These are phyloP conservation scores for Drechmeria coniospora DNA, from an alignment of 2,329 filamentous ascomycete species.

Conservation along the genomic window DNA sequence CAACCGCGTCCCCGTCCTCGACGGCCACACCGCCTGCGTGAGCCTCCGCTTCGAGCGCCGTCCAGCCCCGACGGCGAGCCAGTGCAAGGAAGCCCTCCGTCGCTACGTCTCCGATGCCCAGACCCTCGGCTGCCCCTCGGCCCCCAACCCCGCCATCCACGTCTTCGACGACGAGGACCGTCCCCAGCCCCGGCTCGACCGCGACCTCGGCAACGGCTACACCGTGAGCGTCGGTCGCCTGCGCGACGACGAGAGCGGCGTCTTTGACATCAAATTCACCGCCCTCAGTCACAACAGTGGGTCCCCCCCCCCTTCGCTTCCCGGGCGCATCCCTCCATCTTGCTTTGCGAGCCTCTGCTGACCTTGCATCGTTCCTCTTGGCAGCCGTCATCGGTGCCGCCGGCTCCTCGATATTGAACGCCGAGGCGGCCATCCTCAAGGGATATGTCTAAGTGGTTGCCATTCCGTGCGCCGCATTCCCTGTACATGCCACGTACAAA, in stretches of 20 bases:
- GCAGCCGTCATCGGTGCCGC: conserved; percentile 81
- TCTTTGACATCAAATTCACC: conserved; percentile 92
- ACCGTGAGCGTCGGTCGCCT: conserved; percentile 82
- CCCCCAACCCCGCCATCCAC: conserved; percentile 64
- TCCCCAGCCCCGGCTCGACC: conserved; percentile 81
- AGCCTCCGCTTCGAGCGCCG: conserved; percentile 67
- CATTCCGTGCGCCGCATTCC: background rate
- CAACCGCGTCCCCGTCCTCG: conserved; percentile 86
- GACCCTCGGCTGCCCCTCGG: conserved; percentile 71
- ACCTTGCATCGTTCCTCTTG: background rate
- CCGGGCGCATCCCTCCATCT: too few species aligned
- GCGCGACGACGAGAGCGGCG: conserved; percentile 68
- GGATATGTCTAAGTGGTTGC: conserved; percentile 49
- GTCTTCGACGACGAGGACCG: conserved; percentile 84
- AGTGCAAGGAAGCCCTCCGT: conserved; percentile 65
- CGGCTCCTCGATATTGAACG: conserved; percentile 90
- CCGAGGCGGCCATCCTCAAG: conserved; percentile 81
- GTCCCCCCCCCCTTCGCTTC: conserved; percentile 17
- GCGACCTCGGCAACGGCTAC: conserved; percentile 73
- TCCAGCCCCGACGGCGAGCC: conserved; percentile 56
- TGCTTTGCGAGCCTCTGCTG: too few species aligned
- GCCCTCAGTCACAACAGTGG: conserved; percentile 68
- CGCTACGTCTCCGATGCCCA: conserved; percentile 73
- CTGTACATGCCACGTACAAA: background rate
- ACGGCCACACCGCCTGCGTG: conserved; percentile 92